Conservation (phyloP, 108 stramenopile species). For the Fragilaria crotonensis region DNA sequence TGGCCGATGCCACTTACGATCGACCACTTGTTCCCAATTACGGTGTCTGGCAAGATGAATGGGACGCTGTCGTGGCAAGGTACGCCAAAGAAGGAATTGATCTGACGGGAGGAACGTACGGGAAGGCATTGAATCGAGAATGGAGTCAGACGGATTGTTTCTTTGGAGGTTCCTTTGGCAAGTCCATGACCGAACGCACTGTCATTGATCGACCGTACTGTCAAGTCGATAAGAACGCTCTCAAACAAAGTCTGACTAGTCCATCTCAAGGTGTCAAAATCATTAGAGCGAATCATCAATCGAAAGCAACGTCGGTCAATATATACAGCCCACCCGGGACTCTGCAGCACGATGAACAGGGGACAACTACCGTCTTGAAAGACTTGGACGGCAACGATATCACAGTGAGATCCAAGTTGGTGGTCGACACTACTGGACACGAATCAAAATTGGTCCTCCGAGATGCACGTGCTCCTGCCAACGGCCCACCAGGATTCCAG, state of each 20-base stretch:
- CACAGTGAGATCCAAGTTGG: conserved; percentile 64
- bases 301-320: conserved; percentile 62
- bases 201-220: conserved; percentile 77
- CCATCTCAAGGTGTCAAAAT: conserved; percentile 45
- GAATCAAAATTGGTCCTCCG: conserved; percentile 79
- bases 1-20: conserved; percentile 79
- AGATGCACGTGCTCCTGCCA: conserved; percentile 44
- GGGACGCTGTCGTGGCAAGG: conserved; percentile 58
- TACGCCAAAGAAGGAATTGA: conserved; percentile 38
- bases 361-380: conserved; percentile 48
- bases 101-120: conserved; percentile 18
- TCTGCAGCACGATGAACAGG: conserved; percentile 55
- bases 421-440: conserved; percentile 90
- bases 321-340: conserved; percentile 64
- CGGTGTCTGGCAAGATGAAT: conserved; percentile 94
- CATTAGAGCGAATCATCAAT: conserved; percentile 56
- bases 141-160: conserved; percentile 90
- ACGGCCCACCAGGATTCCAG: conserved; percentile 78
- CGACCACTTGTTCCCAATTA: conserved; percentile 82
- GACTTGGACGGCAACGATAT: conserved; percentile 39
- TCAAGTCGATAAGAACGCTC: conserved; percentile 67
- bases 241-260: conserved; percentile 48
- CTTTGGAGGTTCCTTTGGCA: conserved; percentile 87
- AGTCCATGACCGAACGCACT: conserved; percentile 61
- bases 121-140: conserved; percentile 47